Evolutionary conservation across 768 basidiomycete genomes (phyloP).

Genomic region (Candolleomyces efflorescens): DNA sequence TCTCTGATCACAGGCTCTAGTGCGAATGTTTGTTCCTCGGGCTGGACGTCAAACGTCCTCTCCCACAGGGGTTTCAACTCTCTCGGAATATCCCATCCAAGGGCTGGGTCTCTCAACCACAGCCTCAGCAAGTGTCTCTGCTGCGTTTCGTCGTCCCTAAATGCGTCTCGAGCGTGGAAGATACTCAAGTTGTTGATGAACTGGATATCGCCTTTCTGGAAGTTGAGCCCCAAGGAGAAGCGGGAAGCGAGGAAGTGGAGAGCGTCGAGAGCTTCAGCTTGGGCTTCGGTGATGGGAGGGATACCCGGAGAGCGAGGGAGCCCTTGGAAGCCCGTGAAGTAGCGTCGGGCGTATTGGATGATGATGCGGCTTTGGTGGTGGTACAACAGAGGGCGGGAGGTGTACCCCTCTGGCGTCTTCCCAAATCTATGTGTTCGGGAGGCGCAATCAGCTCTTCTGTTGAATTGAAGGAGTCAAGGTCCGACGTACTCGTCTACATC

Average conservation of each 20-base stretch:
- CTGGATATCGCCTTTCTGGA: slow-evolving; percentile 39
- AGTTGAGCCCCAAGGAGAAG: slow-evolving; percentile 39
- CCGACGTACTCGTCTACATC: slow-evolving; percentile 32
- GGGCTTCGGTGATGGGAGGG: slow-evolving; percentile 44
- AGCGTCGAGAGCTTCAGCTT: slow-evolving; percentile 44
- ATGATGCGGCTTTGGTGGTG: slow-evolving; percentile 34
- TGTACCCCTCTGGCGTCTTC: slow-evolving; percentile 26
- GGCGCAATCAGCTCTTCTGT: too few species aligned
- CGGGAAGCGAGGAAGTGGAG: slow-evolving; percentile 42
- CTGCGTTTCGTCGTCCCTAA: slow-evolving; percentile 32
- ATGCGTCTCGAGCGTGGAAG: slow-evolving; percentile 43
- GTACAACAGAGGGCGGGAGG: slow-evolving; percentile 35
- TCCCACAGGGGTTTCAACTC: slow-evolving; percentile 11
- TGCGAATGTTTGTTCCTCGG: slow-evolving; percentile 2
- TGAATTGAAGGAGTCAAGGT: too few species aligned
- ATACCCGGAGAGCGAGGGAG: slow-evolving; percentile 34
- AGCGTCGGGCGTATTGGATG: slow-evolving; percentile 41
- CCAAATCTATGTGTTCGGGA: slow-evolving; percentile 36
- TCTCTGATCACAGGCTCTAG: background rate
- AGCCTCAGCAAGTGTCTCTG: slow-evolving; percentile 18
- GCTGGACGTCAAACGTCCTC: slow-evolving; percentile 2
- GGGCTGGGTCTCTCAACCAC: slow-evolving; percentile 7
- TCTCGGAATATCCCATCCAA: slow-evolving; percentile 13
- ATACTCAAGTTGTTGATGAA: slow-evolving; percentile 44
- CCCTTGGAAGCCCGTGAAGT: slow-evolving; percentile 37